Percentiles rank a stretch among this genome's conserved stretches.
Conservation (phyloP, 1,139 yeast species). For the Pneumocystis canis region DNA sequence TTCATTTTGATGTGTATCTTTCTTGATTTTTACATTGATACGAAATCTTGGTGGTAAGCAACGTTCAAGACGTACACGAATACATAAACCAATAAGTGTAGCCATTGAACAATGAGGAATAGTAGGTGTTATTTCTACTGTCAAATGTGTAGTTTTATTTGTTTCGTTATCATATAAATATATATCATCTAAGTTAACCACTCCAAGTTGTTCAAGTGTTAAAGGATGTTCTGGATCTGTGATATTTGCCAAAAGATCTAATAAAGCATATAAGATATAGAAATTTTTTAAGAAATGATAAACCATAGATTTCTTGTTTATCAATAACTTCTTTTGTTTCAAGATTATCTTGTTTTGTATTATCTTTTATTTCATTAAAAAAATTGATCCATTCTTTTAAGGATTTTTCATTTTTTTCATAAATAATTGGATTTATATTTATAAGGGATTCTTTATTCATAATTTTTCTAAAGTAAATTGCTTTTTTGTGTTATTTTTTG, state of each 20-base stretch:
- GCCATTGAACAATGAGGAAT: constrained; percentile 96
- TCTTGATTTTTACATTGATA: constrained; percentile 62
- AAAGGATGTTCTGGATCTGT: constrained; percentile 98
- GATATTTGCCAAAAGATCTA: constrained; percentile 65
- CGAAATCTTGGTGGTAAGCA: constrained; percentile 77
- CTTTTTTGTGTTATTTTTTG: not conserved
- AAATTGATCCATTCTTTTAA: not conserved
- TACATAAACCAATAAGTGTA: constrained; percentile 87
- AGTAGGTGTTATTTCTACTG: constrained; percentile 85
- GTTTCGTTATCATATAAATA: constrained; percentile 35
- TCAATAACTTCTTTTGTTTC: constrained; percentile 58
- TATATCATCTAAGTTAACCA: constrained; percentile 75
- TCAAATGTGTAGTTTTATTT: constrained; percentile 37
- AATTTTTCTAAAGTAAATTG: not conserved
- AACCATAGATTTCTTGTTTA: constrained; percentile 49
- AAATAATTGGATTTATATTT: not conserved
- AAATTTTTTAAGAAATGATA: not conserved
- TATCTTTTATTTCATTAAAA: not conserved
- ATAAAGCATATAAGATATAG: not conserved
- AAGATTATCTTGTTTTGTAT: not conserved
- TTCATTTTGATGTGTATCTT: constrained; percentile 92
- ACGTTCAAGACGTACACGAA: constrained; percentile 79
- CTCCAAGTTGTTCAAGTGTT: constrained; percentile 86
- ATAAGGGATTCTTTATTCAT: not conserved
- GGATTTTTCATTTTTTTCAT: not conserved